phyloP scores from a whole-genome alignment of 208 protist species.

The Crithidia mellificae region DNA sequence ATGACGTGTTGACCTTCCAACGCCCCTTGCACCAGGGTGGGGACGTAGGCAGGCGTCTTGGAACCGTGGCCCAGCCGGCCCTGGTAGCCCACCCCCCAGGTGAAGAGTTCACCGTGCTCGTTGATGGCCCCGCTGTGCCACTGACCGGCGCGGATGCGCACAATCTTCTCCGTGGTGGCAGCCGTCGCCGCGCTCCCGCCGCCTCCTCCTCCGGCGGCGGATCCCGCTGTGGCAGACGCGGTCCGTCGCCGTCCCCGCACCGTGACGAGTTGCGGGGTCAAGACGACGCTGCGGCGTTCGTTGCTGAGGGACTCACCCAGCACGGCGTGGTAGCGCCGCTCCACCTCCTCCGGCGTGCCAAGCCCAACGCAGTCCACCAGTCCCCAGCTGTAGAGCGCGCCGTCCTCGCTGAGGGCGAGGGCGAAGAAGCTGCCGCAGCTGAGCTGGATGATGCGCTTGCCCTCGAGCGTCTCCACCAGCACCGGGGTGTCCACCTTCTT shows the following conservation, averaged over 20 bases:
- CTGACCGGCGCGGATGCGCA: slow-evolving; percentile 63
- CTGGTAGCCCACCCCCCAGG: slow-evolving; percentile 66
- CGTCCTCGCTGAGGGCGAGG: slow-evolving; percentile 61
- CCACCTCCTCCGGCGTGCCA: slow-evolving; percentile 48
- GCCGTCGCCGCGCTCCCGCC: too few species aligned
- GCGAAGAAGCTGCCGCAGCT: slow-evolving; percentile 83
- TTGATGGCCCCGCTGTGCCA: slow-evolving; percentile 84
- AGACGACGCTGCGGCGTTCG: slow-evolving; percentile 51
- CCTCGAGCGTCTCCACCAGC: slow-evolving; percentile 69
- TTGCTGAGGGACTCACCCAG: slow-evolving; percentile 51
- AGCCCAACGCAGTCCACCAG: slow-evolving; percentile 80
- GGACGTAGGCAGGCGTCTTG: slow-evolving; percentile 47
- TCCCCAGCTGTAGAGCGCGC: slow-evolving; percentile 84
- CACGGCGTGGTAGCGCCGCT: slow-evolving; percentile 52
- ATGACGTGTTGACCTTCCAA: slow-evolving; percentile 43
- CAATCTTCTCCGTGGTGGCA: too few species aligned
- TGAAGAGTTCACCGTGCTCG: slow-evolving; percentile 72
- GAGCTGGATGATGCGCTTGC: slow-evolving; percentile 82
- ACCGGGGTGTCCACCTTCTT: slow-evolving; percentile 56
- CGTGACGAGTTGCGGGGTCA: slow-evolving; percentile 57
- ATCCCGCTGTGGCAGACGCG: too few species aligned
- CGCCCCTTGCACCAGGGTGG: slow-evolving; percentile 35
- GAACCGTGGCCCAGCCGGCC: slow-evolving; percentile 66
- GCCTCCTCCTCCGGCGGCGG: too few species aligned
- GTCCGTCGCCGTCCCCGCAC: too few species aligned